phyloP scores from a whole-genome alignment of 257 asterid genomes.

The Pogostemon cablin region DNA sequence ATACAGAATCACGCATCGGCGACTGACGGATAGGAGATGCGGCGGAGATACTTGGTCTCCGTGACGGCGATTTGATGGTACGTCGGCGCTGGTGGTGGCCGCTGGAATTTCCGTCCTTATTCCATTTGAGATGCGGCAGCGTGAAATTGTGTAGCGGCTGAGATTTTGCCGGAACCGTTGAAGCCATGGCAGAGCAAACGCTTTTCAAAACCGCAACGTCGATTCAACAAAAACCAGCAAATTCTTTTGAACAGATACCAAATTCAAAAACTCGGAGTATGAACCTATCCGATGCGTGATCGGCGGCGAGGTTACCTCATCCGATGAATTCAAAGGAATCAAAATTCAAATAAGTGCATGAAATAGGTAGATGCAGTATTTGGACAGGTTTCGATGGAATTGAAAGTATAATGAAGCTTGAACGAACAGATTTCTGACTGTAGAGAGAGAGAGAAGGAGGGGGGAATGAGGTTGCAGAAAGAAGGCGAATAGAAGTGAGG shows the following conservation, averaged over 20 bases:
- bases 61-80: conserved; percentile 53
- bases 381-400: conserved; percentile 1
- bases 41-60: conserved; percentile 41
- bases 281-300: conserved; percentile 28
- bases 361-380: not conserved
- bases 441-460: conserved; percentile 32
- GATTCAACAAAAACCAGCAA: conserved; percentile 19
- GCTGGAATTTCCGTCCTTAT: conserved; percentile 53
- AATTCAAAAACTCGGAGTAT: conserved; percentile 10
- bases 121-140: conserved; percentile 69
- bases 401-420: conserved; percentile 25
- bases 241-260: conserved; percentile 6
- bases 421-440: conserved; percentile 24
- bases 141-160: conserved; percentile 72
- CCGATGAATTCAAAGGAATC: conserved; percentile 15
- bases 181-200: conserved; percentile 42
- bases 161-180: conserved; percentile 66
- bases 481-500: conserved; percentile 28
- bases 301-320: conserved; percentile 32
- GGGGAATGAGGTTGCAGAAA: conserved; percentile 29
- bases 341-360: conserved; percentile 26
- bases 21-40: conserved; percentile 54
- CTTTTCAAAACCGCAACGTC: conserved; percentile 33
- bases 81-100: conserved; percentile 60
- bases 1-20: conserved; percentile 47